phyloP scores from a whole-genome alignment of 1,284 basidiomycete species.

The Hymenochaete sp. region DNA sequence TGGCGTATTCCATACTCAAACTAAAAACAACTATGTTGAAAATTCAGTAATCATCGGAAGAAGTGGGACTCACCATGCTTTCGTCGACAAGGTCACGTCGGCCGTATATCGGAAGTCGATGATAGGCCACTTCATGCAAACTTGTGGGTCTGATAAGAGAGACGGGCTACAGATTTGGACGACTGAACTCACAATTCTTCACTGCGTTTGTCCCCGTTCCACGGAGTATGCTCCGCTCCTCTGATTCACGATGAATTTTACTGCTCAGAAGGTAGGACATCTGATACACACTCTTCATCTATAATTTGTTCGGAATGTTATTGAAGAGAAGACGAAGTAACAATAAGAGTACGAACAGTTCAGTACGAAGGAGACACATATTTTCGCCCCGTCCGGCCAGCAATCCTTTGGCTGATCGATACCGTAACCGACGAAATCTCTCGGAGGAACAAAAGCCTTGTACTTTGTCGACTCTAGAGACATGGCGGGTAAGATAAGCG shows the following conservation, averaged over 20 bases:
- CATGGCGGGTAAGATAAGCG: no score
- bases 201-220: conserved; percentile 2
- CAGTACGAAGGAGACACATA: conserved; percentile 29
- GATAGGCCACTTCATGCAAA: conserved; percentile 2
- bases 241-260: no score
- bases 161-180: neutral
- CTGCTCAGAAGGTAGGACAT: no score
- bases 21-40: conserved; percentile 3
- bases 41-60: neutral
- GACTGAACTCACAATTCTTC: conserved; percentile 1
- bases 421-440: conserved; percentile 30
- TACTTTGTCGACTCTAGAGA: neutral
- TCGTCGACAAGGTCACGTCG: neutral
- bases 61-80: conserved; percentile 1
- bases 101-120: conserved; percentile 1
- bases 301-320: neutral
- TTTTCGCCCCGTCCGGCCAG: conserved; percentile 30
- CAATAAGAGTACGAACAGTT: conserved; percentile 34
- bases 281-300: neutral
- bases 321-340: conserved; percentile 4
- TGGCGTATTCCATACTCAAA: conserved; percentile 30
- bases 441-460: conserved; percentile 7
- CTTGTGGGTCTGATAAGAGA: neutral
- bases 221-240: conserved; percentile 3
- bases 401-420: conserved; percentile 25